phyloP scores from a whole-genome alignment of 768 basidiomycete species.

The Amanita rubescens region DNA sequence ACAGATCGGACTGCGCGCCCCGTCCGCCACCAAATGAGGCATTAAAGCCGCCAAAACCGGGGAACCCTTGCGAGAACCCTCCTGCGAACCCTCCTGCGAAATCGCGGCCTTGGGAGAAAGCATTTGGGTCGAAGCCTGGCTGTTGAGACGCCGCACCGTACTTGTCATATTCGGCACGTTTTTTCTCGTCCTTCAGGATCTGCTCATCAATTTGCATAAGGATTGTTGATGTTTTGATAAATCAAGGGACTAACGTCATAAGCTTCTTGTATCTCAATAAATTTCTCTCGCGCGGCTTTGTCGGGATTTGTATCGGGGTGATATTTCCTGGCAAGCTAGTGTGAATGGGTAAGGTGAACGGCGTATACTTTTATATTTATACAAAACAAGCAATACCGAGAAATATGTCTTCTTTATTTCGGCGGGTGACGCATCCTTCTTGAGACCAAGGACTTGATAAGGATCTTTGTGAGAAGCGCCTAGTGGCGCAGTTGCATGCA shows the following conservation, averaged over 20 bases:
- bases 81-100: constrained; percentile 31
- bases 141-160: constrained; percentile 92
- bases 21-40: constrained; percentile 45
- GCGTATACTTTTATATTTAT: neutral
- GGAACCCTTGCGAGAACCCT: constrained; percentile 48
- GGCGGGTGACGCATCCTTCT: constrained; percentile 68
- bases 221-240: neutral
- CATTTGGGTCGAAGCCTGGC: constrained; percentile 89
- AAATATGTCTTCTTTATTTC: constrained; percentile 99
- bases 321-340: constrained; percentile 91
- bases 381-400: constrained; percentile 43
- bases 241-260: constrained; percentile 65
- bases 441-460: constrained; percentile 86
- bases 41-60: constrained; percentile 67
- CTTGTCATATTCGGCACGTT: constrained; percentile 83
- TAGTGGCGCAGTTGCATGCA: constrained; percentile 61
- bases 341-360: constrained; percentile 11
- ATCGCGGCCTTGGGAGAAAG: constrained; percentile 46
- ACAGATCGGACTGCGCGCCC: constrained; percentile 54
- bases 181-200: constrained; percentile 93
- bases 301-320: constrained; percentile 98
- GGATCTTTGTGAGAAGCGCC: constrained; percentile 70
- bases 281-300: constrained; percentile 83
- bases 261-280: constrained; percentile 93
- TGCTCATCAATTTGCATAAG: constrained; percentile 23